Evolutionary conservation across 257 asterid genomes (phyloP).

Genomic region (Solanum chaucha): DNA sequence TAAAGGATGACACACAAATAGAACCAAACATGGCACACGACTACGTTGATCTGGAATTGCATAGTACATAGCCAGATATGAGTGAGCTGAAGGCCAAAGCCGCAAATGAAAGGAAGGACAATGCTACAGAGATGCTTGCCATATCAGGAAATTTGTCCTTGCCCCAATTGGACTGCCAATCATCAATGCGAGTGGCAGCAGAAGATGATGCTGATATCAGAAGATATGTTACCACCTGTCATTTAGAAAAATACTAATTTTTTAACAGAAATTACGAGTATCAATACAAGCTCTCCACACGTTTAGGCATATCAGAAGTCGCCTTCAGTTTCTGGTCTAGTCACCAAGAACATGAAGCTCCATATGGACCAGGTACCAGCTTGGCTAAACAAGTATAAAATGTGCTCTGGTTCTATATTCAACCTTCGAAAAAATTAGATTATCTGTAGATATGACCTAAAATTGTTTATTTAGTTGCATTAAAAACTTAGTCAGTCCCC

Average conservation of each 20-base stretch:
- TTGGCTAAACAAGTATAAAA: neutral
- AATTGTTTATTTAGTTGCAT: neutral
- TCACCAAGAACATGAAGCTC: neutral
- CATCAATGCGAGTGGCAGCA: constrained; percentile 59
- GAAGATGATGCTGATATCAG: constrained; percentile 93
- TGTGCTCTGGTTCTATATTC: neutral
- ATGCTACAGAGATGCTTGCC: constrained; percentile 65
- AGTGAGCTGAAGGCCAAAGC: constrained; percentile 69
- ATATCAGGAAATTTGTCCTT: constrained; percentile 71
- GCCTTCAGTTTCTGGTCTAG: neutral
- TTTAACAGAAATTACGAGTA: neutral
- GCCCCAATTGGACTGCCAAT: constrained; percentile 85
- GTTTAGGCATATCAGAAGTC: neutral
- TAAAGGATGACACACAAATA: neutral
- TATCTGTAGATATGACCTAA: neutral
- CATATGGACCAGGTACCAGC: neutral
- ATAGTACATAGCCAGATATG: constrained; percentile 69
- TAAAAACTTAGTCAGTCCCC: neutral
- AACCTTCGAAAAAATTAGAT: neutral
- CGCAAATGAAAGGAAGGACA: constrained; percentile 71
- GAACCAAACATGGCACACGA: neutral
- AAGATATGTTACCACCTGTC: constrained; percentile 73
- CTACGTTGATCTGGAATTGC: constrained; percentile 32
- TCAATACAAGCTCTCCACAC: neutral
- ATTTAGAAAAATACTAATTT: neutral